Base-by-base conservation (phyloP, 148 eudicot genomes). In the Talinum fruticosum region DNA sequence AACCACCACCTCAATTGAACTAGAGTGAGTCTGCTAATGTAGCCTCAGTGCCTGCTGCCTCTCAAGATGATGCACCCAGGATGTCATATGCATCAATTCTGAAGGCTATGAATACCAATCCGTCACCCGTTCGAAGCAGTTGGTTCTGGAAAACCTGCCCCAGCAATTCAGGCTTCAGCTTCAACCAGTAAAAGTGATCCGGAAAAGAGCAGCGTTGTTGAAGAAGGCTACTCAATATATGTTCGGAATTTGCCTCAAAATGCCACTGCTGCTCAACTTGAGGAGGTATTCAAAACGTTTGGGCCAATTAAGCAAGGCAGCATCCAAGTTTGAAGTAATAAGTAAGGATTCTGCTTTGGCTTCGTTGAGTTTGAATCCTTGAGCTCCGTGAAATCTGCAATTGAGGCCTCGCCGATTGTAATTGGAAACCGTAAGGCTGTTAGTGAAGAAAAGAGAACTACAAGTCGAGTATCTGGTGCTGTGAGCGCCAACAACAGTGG, bases 261-360 rank as follows among this genome's bases (percentile, higher is more conserved):
- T 79, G 90, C 90, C 36, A 87, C 90, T 2, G 78, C 76, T 19
- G 66, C 72, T 47, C 89, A 86, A 80, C 84, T 92, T 61, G 91
- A 89, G 79, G 92, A 89, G 71, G 88, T 84, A 51, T 92, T 92
- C 77, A 71, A 81, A 57, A 85, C 64, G 54, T 92, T 86, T 85
- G 97, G 97, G 78, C 83, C 90, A 21, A 87, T 92, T 44, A 92
- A 92, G 80, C 86, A 76, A 68, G 89, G 82, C 72, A 94, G 94
- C 19, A 77, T 92, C 45, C 97, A 92, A 92, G 97, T 92, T 77
- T 82, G 88, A 83, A 90, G 90, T 82, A 89, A 85, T 62, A 89
- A 87, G 83, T 91, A 87, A 74, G 94, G 94, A 75, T 89, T 84
- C 74, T 88, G 92, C 84, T 92, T 86, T 81, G 97, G 97, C 64